phyloP scores from a whole-genome alignment of 441 rosid genomes.

The Sinapis alba region DNA sequence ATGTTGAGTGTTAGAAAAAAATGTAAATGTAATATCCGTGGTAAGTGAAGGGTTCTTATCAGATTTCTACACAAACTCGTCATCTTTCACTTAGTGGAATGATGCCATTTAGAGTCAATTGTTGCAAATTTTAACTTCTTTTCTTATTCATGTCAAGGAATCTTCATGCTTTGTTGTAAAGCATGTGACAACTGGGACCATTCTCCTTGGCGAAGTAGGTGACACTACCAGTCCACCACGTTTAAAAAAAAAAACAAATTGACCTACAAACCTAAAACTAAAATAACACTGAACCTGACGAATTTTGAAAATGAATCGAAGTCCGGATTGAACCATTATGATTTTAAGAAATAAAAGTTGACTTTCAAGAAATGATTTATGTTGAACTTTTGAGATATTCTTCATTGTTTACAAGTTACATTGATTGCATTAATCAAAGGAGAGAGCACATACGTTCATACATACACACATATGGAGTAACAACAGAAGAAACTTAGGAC shows the following conservation, averaged over 20 bases:
- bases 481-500: conserved; percentile 20
- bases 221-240: background rate
- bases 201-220: background rate
- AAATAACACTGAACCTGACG: background rate
- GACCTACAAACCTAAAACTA: background rate
- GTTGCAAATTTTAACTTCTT: background rate
- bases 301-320: background rate
- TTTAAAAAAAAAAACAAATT: background rate
- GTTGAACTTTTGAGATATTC: conserved; percentile 26
- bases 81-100: background rate
- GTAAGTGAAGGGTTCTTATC: conserved; percentile 14
- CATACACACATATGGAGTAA: conserved; percentile 9
- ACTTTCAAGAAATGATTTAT: background rate
- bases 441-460: conserved; percentile 11
- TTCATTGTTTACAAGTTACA: conserved; percentile 22
- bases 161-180: conserved; percentile 2
- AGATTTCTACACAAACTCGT: background rate
- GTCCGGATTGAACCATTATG: background rate
- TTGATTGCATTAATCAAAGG: conserved; percentile 8
- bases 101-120: conserved; percentile 2
- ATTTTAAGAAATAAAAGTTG: background rate
- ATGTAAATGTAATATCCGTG: background rate
- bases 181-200: background rate
- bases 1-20: background rate
- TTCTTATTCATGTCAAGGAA: background rate